These are phyloP conservation scores for Lactarius trivialis DNA, from an alignment of 768 basidiomycete species.

Conservation along the genomic window DNA sequence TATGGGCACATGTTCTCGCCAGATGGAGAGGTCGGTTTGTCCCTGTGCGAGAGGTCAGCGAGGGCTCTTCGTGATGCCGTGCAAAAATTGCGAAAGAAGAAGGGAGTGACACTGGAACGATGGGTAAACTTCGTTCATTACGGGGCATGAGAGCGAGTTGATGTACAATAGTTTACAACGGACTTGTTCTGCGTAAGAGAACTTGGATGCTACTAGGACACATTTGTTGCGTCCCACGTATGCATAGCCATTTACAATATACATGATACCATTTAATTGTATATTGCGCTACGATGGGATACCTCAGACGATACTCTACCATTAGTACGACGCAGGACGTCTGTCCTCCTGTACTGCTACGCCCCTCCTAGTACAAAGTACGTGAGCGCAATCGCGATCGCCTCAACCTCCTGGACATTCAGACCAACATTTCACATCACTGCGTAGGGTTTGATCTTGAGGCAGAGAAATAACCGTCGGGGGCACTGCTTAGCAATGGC, in stretches of 20 bases:
- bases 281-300: background rate
- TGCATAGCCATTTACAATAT: no score
- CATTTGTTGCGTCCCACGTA: background rate
- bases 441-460: background rate
- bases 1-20: conserved; percentile 10
- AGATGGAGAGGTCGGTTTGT: background rate
- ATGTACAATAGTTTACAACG: background rate
- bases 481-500: no score
- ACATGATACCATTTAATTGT: background rate
- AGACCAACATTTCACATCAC: background rate
- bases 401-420: background rate
- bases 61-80: background rate
- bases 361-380: no score
- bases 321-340: no score
- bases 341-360: no score
- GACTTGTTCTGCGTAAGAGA: background rate
- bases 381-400: background rate
- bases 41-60: background rate
- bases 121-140: conserved; percentile 15
- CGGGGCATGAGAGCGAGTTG: background rate
- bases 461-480: no score
- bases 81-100: conserved; percentile 3
- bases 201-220: background rate
- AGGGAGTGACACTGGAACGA: conserved; percentile 6
- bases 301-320: no score